Conservation (phyloP, 1,284 basidiomycete species). For the Pyrrhoderma lamaoense region DNA sequence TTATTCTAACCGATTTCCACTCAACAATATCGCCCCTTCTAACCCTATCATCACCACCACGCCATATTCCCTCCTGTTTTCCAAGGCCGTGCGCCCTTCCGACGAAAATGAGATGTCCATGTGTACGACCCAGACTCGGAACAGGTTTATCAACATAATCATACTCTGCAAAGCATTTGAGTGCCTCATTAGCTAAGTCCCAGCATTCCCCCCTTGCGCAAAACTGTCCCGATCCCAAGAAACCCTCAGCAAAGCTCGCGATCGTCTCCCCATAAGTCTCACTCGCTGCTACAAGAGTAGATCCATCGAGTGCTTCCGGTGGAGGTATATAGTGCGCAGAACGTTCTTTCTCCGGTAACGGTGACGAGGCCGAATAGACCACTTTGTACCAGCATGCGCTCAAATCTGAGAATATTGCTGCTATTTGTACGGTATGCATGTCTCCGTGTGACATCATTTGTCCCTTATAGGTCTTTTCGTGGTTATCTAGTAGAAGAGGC, state of each 20-base stretch:
- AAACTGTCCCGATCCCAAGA: slow-evolving; percentile 35
- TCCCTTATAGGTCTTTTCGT: slow-evolving; percentile 25
- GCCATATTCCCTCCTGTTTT: slow-evolving; percentile 40
- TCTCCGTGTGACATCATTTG: slow-evolving; percentile 28
- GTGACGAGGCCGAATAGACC: slow-evolving; percentile 30
- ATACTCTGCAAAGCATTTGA: slow-evolving; percentile 37
- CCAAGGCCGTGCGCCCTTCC: slow-evolving; percentile 32
- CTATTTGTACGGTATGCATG: slow-evolving; percentile 30
- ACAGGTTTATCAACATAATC: slow-evolving; percentile 41
- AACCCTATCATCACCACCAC: slow-evolving; percentile 45
- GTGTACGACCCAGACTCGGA: slow-evolving; percentile 42
- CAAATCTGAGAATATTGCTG: slow-evolving; percentile 41
- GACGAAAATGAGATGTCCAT: slow-evolving; percentile 48
- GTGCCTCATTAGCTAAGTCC: slow-evolving; percentile 48
- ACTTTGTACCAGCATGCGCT: slow-evolving; percentile 43
- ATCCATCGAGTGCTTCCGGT: slow-evolving; percentile 30
- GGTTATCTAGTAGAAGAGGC: slow-evolving; percentile 32
- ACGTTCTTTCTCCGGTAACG: slow-evolving; percentile 28
- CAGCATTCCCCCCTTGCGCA: slow-evolving; percentile 53
- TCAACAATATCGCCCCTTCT: slow-evolving; percentile 51
- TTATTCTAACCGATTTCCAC: slow-evolving; percentile 38
- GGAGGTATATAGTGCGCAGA: slow-evolving; percentile 34
- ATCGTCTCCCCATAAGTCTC: slow-evolving; percentile 45
- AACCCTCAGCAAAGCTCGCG: slow-evolving; percentile 41
- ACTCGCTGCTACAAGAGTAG: slow-evolving; percentile 34